Base-by-base conservation (phyloP, 768 basidiomycete genomes). In the Boletellus ananiceps region DNA sequence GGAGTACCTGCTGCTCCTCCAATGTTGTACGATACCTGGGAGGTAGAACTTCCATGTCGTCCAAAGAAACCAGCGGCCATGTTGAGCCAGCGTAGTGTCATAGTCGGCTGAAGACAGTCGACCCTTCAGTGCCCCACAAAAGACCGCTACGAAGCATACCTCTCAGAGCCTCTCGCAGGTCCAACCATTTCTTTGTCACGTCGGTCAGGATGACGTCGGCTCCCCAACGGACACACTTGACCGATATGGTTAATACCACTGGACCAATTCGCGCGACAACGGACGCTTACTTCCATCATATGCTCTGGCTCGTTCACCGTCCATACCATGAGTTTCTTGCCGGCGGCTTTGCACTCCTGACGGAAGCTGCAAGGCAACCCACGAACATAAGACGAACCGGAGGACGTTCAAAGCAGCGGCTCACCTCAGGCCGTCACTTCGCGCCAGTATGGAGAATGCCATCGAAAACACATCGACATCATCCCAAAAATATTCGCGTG, bases 271-370 rank as follows among this genome's bases (percentile, higher is more conserved):
- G 43, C 8, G 18, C 47, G 19, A 39, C 19, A 29, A 23, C 23
- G 43, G 44, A 27, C 5, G 67, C 80, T 37, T 25, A 84, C 88
- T 81, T 93, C 89, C 78, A 90, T 87, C 90, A 93, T 92, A 61
- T 92, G 83, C 46, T 81, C 82, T 9, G 83, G 83, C 40, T 84
- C 78, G 62, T 99, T 99, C 23, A 98, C 95, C 0, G 96, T 99
- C 96, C 94, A 97, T 3, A 93, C 91, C 80, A 94, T 86, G 48
- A 98, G 58, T 57, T 77, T 77, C 77, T 96, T 96, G 16, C 86
- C 86, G 1, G 82, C 82, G 14, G 63, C 73, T 64, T 83, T 83
- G 71, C 91, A 93, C 57, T 93, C 87, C 40, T 74, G 69, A 47
- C 84, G 73, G 74, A 99, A 97, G 72, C 94, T 80, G 57, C 33